Percentiles rank a stretch among this genome's conserved stretches.
phyloP scores from a whole-genome alignment of 768 basidiomycete species.

The Hericium rajendrae region DNA sequence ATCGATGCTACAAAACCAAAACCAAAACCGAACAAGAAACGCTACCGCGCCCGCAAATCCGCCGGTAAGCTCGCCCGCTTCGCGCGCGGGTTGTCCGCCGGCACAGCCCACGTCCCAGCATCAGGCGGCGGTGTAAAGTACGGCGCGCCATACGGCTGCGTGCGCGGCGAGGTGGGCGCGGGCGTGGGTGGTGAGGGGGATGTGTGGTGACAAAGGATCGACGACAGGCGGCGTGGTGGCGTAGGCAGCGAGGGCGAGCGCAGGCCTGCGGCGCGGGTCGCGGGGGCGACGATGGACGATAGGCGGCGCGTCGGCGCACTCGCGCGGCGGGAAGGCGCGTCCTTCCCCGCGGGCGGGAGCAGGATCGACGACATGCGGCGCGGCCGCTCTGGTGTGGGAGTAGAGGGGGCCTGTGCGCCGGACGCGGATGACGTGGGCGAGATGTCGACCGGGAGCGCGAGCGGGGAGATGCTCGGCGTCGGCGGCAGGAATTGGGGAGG shows the following conservation, averaged over 20 bases:
- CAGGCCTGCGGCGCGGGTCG: background rate
- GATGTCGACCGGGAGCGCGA: background rate
- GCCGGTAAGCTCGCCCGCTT: background rate
- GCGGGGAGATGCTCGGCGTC: too few relatives aligned
- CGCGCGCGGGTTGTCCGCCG: background rate
- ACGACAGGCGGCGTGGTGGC: background rate
- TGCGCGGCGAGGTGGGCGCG: conserved; percentile 8
- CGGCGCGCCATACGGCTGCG: conserved; percentile 13
- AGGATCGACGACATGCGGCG: background rate
- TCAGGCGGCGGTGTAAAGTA: conserved; percentile 12
- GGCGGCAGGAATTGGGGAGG: too few relatives aligned
- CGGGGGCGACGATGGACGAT: background rate
- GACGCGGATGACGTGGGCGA: background rate
- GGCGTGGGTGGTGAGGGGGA: background rate
- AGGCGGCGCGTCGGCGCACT: background rate
- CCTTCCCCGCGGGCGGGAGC: too few relatives aligned
- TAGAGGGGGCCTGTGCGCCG: background rate
- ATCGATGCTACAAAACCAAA: too few relatives aligned
- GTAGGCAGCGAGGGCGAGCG: background rate
- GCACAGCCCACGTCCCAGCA: conserved; percentile 9
- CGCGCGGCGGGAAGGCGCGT: background rate
- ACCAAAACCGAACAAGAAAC: too few relatives aligned
- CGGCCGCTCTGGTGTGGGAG: background rate
- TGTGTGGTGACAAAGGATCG: background rate
- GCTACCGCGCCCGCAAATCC: too few relatives aligned